Evolutionary conservation across 495 filamentous ascomycete genomes (phyloP), one percentile per base, ranked within the genome.

Genomic region (Amorphotheca resinae): DNA sequence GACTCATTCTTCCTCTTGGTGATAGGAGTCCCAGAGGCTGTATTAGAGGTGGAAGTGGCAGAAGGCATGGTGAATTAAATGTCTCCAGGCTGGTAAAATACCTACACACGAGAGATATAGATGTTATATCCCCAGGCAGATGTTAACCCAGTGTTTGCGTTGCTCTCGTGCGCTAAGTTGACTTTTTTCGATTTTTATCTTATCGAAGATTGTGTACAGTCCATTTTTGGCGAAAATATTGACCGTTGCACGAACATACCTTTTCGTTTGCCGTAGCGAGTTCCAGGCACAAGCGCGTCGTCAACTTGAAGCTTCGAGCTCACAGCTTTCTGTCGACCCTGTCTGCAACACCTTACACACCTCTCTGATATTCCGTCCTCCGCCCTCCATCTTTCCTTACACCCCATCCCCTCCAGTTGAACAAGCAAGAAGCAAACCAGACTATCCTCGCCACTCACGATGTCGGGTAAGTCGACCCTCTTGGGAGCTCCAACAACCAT

Each of bases 401-500:
- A 21, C 9, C 35, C 23, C 36, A 23, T 16, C 33, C 32, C 33
- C 7, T 32, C n/a, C 31, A 16, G 4, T 30, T 11, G 8, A 39
- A 8, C 2, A 22, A 4, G n/a, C 1, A 17, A 15, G 14, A 0
- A 23, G 15, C 16, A 33, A 28, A n/a, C 16, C 14, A n/a, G 20
- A 31, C 42, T 39, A 32, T 48, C 35, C 42, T 12, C 37, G 36
- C 23, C 25, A 16, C 17, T 32, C 47, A 63, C 57, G 55, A 63
- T 63, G 60, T 63, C 60, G 32, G 59, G 60, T 63, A 52, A 30
- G 59, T 56, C 42, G 41, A 52, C 30, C 9, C 18, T 34, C 17
- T 28, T 16, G 3, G 11, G 34, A 51, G 33, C 35, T 32, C 14
- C 45, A 42, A 42, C 16, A 17, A 34, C 9, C 20, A 28, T 15